Percentiles rank a stretch among this genome's conserved stretches.
Conservation (phyloP, 192 early-diverging fungal species). For the Funneliformis geosporum region DNA sequence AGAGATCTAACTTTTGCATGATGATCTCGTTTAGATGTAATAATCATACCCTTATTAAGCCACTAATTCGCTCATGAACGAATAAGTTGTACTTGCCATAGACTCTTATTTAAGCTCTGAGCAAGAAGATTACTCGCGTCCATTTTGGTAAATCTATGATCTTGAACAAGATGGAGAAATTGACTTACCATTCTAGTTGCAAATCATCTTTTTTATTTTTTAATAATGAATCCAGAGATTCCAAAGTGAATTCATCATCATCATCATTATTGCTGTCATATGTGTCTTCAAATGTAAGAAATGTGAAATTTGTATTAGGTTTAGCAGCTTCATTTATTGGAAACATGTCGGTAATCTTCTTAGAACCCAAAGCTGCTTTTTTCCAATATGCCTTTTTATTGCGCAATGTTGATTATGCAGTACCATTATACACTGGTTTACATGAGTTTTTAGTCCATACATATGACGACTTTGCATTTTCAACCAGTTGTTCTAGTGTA, state of each 20-base stretch:
- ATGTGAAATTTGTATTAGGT: neutral
- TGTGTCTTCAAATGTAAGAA: neutral
- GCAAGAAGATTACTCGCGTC: no score
- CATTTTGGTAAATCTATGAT: no score
- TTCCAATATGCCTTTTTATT: constrained; percentile 9
- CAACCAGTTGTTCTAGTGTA: neutral
- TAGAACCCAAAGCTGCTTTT: constrained; percentile 1
- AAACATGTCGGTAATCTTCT: constrained; percentile 6
- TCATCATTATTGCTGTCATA: neutral
- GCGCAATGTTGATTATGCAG: constrained; percentile 1
- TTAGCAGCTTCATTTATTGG: neutral
- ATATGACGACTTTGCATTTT: constrained; percentile 9
- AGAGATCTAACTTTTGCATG: no score
- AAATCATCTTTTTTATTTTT: constrained; percentile 10
- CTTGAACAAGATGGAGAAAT: no score
- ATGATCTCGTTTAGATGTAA: no score
- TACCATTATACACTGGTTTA: neutral
- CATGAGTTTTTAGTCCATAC: neutral
- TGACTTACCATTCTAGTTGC: neutral
- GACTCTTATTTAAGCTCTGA: no score
- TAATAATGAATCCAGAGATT: neutral
- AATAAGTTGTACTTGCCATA: neutral
- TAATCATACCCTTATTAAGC: no score
- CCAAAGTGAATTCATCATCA: constrained; percentile 11
- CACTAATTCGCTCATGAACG: no score